These are phyloP conservation scores for Lepidopterella palustris DNA, from an alignment of 495 filamentous ascomycete species.

Conservation along the genomic window DNA sequence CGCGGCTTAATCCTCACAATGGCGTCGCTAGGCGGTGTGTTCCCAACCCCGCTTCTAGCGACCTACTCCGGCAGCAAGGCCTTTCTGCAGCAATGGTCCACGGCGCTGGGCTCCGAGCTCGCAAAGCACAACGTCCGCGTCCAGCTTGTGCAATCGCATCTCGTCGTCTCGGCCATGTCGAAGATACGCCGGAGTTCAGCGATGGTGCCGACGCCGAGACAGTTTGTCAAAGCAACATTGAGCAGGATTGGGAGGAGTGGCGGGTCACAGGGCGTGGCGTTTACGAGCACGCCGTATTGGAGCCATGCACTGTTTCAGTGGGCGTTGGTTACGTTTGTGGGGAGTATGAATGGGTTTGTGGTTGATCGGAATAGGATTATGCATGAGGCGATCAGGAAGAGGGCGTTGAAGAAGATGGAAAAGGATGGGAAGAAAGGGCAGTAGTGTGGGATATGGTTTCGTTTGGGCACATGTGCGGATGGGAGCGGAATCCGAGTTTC, in stretches of 20 bases:
- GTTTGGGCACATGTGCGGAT: neutral
- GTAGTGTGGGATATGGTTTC: no score
- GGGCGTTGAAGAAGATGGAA: constrained; percentile 83
- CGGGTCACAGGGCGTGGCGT: constrained; percentile 64
- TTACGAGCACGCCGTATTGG: constrained; percentile 89
- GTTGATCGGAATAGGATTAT: constrained; percentile 66
- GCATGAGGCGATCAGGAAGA: constrained; percentile 79
- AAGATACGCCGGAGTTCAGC: constrained; percentile 76
- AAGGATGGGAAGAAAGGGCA: constrained; percentile 63
- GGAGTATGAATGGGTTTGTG: constrained; percentile 55
- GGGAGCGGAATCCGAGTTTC: no score
- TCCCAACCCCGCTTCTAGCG: constrained; percentile 87
- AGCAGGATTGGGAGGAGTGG: constrained; percentile 74
- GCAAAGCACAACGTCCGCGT: constrained; percentile 72
- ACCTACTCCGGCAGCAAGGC: constrained; percentile 98
- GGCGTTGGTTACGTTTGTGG: constrained; percentile 64
- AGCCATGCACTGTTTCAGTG: constrained; percentile 85
- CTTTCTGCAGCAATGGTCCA: constrained; percentile 96
- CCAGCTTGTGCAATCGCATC: constrained; percentile 79
- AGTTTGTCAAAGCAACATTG: constrained; percentile 73
- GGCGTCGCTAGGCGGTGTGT: constrained; percentile 87
- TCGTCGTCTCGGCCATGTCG: constrained; percentile 92
- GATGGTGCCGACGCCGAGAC: constrained; percentile 71
- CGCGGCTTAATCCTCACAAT: constrained; percentile 91
- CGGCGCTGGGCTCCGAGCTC: constrained; percentile 76